These are phyloP conservation scores for Parascedosporium putredinis DNA, from an alignment of 2,329 filamentous ascomycete species.

Conservation along the genomic window DNA sequence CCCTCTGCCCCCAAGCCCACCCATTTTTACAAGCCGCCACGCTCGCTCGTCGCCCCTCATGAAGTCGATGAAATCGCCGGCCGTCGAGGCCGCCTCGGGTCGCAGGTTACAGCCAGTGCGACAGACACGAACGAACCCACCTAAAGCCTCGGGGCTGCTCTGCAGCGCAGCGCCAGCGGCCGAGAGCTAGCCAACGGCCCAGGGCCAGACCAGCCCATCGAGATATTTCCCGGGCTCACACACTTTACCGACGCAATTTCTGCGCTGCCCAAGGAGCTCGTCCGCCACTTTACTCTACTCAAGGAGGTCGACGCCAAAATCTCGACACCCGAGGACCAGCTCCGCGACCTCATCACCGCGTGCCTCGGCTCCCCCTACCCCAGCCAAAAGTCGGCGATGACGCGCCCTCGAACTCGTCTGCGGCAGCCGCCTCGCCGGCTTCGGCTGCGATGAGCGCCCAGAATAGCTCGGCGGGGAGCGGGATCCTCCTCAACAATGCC, in stretches of 20 bases:
- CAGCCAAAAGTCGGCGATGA: slow-evolving; percentile 35
- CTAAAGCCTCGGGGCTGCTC: slow-evolving; percentile 38
- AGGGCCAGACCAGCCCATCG: slow-evolving; percentile 47
- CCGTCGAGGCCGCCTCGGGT: slow-evolving; percentile 33
- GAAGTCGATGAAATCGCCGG: slow-evolving; percentile 43
- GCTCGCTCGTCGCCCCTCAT: too few relatives aligned
- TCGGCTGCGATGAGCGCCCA: slow-evolving; percentile 36
- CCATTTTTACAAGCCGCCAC: too few relatives aligned
- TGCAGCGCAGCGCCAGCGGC: slow-evolving; percentile 30
- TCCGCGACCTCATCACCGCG: slow-evolving; percentile 63
- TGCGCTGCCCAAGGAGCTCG: slow-evolving; percentile 86
- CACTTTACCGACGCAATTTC: slow-evolving; percentile 87
- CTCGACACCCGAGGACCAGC: slow-evolving; percentile 72
- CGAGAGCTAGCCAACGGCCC: slow-evolving; percentile 35
- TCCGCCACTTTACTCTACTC: slow-evolving; percentile 87
- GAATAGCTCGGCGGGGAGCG: slow-evolving; percentile 31
- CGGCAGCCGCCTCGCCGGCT: slow-evolving; percentile 27
- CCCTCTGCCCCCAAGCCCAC: too few relatives aligned
- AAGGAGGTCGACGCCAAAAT: slow-evolving; percentile 98
- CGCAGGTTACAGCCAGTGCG: slow-evolving; percentile 54
- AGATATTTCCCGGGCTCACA: slow-evolving; percentile 56
- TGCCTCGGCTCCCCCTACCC: slow-evolving; percentile 42
- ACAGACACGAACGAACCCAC: slow-evolving; percentile 55
- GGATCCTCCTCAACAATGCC: slow-evolving; percentile 25
- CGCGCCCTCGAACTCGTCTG: slow-evolving; percentile 6